These are phyloP conservation scores for Blastobotrys elegans DNA, from an alignment of 1,139 yeast genomes.

Conservation along the genomic window DNA sequence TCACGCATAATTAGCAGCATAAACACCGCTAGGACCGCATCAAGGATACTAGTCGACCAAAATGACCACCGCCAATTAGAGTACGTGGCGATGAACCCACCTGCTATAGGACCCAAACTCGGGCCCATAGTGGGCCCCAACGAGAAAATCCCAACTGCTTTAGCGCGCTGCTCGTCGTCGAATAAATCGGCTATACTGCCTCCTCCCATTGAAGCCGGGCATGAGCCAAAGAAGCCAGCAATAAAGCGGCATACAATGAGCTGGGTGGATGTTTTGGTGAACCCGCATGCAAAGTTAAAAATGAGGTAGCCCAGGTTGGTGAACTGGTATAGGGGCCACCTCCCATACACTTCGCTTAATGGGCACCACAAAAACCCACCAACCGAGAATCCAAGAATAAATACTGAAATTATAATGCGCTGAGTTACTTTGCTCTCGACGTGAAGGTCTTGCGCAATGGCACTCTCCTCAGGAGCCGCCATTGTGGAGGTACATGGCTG, in stretches of 20 bases:
- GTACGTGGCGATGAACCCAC: slow-evolving; percentile 49
- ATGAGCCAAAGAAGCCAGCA: slow-evolving; percentile 61
- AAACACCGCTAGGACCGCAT: slow-evolving; percentile 42
- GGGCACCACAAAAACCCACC: slow-evolving; percentile 62
- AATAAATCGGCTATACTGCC: slow-evolving; percentile 60
- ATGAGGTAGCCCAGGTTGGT: slow-evolving; percentile 47
- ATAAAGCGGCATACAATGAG: slow-evolving; percentile 49
- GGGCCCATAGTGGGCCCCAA: slow-evolving; percentile 59
- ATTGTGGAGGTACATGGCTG: slow-evolving; percentile 59
- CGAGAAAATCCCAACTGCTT: slow-evolving; percentile 54
- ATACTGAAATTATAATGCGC: slow-evolving; percentile 50
- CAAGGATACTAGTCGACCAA: slow-evolving; percentile 49
- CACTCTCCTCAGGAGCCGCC: slow-evolving; percentile 50
- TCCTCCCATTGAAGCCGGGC: slow-evolving; percentile 60
- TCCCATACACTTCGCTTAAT: slow-evolving; percentile 53
- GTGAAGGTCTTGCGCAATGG: slow-evolving; percentile 42
- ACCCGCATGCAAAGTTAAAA: slow-evolving; percentile 56
- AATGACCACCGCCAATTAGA: slow-evolving; percentile 56
- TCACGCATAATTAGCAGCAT: slow-evolving; percentile 47
- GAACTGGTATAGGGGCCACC: slow-evolving; percentile 45
- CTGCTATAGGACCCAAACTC: slow-evolving; percentile 52
- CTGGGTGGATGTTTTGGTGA: slow-evolving; percentile 46
- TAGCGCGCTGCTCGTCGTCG: slow-evolving; percentile 46
- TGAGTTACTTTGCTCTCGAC: slow-evolving; percentile 39
- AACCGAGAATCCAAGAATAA: slow-evolving; percentile 57